These are phyloP conservation scores for Suillus bovinus DNA, from an alignment of 768 basidiomycete species.

Conservation along the genomic window DNA sequence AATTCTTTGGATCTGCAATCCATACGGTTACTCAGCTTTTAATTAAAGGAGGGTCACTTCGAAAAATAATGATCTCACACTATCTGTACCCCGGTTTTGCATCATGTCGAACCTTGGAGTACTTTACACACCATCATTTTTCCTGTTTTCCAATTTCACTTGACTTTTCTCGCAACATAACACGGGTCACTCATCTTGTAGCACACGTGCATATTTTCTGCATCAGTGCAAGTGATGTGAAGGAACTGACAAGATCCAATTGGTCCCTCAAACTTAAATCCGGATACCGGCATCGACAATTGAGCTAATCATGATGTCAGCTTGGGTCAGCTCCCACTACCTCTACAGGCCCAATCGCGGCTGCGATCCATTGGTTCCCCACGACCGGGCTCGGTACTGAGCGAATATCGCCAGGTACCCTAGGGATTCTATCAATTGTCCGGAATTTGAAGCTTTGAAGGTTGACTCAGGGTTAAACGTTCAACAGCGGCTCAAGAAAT, in stretches of 20 bases:
- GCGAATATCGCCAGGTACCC: neutral
- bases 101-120: neutral
- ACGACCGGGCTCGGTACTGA: neutral
- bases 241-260: conserved; percentile 2
- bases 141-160: neutral
- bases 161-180: neutral
- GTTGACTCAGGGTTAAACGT: conserved; percentile 2
- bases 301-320: neutral
- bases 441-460: conserved; percentile 1
- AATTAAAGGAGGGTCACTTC: conserved; percentile 3
- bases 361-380: neutral
- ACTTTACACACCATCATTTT: neutral
- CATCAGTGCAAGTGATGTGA: neutral
- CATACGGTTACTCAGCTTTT: neutral
- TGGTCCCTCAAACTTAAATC: neutral
- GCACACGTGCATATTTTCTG: neutral
- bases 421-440: neutral
- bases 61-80: conserved; percentile 4
- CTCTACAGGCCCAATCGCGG: neutral
- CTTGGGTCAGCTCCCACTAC: neutral
- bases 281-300: neutral
- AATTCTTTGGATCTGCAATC: neutral
- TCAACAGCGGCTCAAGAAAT: neutral
- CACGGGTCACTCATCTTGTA: neutral
- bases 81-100: neutral